Base-by-base conservation (phyloP, 257 asterid genomes). In the Rehmannia glutinosa region DNA sequence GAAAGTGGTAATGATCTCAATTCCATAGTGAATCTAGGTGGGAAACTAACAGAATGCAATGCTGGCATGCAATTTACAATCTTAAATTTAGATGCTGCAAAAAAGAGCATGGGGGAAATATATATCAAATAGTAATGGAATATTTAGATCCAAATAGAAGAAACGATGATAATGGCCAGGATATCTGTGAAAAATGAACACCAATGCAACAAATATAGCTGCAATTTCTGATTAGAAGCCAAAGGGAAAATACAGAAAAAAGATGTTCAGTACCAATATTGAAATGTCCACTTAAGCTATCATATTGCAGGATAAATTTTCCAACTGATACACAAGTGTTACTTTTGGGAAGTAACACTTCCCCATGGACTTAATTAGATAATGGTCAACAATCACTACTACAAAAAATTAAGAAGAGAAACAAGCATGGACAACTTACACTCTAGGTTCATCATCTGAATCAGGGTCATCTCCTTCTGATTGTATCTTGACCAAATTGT, bases 361-460 rank as follows among this genome's bases (percentile, higher is more conserved):
- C n/a, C n/a, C n/a, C 4, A 4, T 42, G 59, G 36, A 32, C 66
- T 38, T 45, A 1, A 41, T 20, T 43, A 32, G 9, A 23, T 41
- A 49, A 23, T 39, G 57, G 1, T 13, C 47, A 21, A 56, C 30
- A 30, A 54, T 6, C 8, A 68, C 55, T 21, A 49, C 30, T 36
- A 28, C 4, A 24, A 3, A 8, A 13, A 55, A 32, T 39, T 32
- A 51, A 46, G 3, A 12, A 45, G 38, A 51, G 46, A 36, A 19
- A 43, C 56, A 41, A 69, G 73, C 39, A 66, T 21, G 55, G 36
- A 57, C 30, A 68, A 77, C 92, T 80, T 77, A 87, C 96, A 49
- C 35, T 68, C 52, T 52, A 36, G 72, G 78, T 71, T 73, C 71
- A 57, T 81, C 65, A 25, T 84, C 79, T 6, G 52, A 58, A 47